phyloP scores from a whole-genome alignment of 352 stramenopile species.

The Thraustochytrium sp. region DNA sequence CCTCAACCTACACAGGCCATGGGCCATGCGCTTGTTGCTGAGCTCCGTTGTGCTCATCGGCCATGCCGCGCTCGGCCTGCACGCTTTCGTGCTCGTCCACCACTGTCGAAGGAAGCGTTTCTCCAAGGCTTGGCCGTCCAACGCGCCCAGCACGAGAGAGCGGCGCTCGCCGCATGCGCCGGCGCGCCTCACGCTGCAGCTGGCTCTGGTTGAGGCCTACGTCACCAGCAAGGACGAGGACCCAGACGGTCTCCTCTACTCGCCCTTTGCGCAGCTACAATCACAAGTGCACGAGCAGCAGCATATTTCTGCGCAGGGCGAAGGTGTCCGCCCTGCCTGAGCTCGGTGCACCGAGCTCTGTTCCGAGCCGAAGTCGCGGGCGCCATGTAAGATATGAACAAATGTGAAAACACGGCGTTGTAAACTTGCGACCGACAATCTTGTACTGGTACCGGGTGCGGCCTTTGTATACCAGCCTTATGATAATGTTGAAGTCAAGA shows the following conservation, averaged over 20 bases:
- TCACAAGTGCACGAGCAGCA: background rate
- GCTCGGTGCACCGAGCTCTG: too few relatives aligned
- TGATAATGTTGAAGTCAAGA: too few relatives aligned
- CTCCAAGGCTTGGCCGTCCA: background rate
- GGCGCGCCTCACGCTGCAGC: background rate
- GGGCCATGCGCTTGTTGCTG: background rate
- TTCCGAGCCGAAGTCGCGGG: too few relatives aligned
- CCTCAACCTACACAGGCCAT: background rate
- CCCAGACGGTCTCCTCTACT: background rate
- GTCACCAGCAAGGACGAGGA: background rate
- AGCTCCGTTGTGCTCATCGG: background rate
- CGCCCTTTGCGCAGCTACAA: background rate
- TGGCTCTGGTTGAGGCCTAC: too few relatives aligned
- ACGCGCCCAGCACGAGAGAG: too few relatives aligned
- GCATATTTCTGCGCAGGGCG: too few relatives aligned
- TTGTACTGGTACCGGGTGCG: too few relatives aligned
- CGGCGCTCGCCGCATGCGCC: background rate
- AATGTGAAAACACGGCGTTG: too few relatives aligned
- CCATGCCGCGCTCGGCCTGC: background rate
- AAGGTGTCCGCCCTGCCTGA: too few relatives aligned
- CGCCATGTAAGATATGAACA: too few relatives aligned
- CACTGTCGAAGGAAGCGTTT: background rate
- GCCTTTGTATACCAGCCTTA: too few relatives aligned
- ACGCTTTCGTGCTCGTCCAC: background rate
- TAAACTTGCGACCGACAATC: too few relatives aligned